Base-by-base conservation (phyloP, 2,329 filamentous ascomycete genomes). In the Ilyonectria sp. region DNA sequence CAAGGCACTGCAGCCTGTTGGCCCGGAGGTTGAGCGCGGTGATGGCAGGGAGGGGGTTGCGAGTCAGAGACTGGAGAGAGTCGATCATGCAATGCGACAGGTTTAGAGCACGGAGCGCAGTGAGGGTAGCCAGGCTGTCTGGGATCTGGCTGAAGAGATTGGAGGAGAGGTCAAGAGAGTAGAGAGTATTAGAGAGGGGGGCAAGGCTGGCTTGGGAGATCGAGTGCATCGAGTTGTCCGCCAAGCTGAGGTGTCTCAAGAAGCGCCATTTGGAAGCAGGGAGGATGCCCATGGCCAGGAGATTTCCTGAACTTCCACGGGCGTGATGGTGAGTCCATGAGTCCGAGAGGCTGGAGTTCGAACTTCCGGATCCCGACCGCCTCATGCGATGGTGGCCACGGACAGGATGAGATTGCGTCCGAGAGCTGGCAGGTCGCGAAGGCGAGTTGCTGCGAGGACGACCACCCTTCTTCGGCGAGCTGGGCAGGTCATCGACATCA, bases 11-110 rank as follows among this genome's bases (percentile, higher is more conserved):
- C 66, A 99, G 87, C 52, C 95, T 91, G 79, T 99, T 99, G 56
- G 90, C 93, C 64, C 95, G 91, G 62, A 99, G 88, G 76, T 98
- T 98, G 64, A 99, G 85, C 1, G 95, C 95, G 1, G 93, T 97
- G 69, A 99, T 97, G 21, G 96, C 95, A 31, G 96, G 95, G 6
- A 99, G 86, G 13, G 96, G 94, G 75, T 92, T 96, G 70, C 93
- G 91, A 2, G 91, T 91, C 47, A 99, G 85, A 2, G 95, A 97
- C 75, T 97, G 93, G 63, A 99, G 86, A 17, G 94, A 96, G 74
- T 95, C 93, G 70, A 99, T 98, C 95, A 98, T 98, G 86, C 95
- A 98, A 76, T 97, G 93, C 4, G 95, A 97, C 29, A 99, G 86
- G 76, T 99, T 98, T 60, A 99, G 84, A 26, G 96, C 95, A 71